Base-by-base conservation (phyloP, 2,329 filamentous ascomycete species). In the Fusarium sp. region DNA sequence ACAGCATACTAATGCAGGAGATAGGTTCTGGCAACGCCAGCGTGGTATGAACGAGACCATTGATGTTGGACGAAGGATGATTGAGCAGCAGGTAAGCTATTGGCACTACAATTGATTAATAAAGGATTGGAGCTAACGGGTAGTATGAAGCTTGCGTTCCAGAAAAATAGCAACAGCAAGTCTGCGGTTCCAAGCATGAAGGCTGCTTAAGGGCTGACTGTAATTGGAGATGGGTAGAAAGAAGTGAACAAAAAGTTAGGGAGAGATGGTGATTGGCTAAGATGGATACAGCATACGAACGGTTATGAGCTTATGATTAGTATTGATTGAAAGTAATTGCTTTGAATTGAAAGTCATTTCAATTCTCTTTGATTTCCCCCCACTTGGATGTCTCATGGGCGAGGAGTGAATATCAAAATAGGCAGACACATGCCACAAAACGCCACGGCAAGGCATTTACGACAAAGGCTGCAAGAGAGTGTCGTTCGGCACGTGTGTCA, bases 21-120 rank as follows among this genome's bases (percentile, higher is more conserved):
- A 43, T 48, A 88, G 85, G 62, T 90, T 90, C 75, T 90, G 88
- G 88, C 80, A 84, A 56, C 82, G 85, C n/a, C 87, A 90, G 73
- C 82, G 83, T 51, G 83, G 87, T 13, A 83, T 86, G 75, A 78
- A 80, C 6, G 87, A 89, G 68, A 87, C 86, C 0, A 86, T 90
- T 51, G 77, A 85, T 49, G 80, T 88, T 26, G 88, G 87, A 5
- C 82, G 83, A 53, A 79, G 74, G 24, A 79, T 87, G 75, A 89
- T 90, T 70, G 78, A 81, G n/a, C 80, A 85, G 75, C 76, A 79
- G 73, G 76, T 75, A 60, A 68, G 71, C 55, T 10, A 37, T 37
- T 33, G 17, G n/a, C 14, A 15, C 13, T n/a, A 28, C 26, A 9
- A 3, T 19, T 43, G 13, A 20, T 30, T 11, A 17, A 10, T 6